phyloP scores from a whole-genome alignment of 345 rosid genomes.

The Punica granatum region DNA sequence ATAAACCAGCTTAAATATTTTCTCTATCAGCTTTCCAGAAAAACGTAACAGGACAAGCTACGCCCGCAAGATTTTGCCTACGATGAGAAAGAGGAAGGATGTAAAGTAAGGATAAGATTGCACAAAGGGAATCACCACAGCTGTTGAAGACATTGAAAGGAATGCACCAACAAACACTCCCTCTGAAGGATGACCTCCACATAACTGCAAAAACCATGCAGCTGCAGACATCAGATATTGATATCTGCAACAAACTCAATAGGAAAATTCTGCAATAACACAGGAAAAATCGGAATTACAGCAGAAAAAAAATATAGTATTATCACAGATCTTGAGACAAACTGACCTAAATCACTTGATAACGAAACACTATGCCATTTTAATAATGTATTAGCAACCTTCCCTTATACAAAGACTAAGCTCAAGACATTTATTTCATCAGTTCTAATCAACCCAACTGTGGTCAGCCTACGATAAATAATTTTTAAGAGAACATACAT shows the following conservation, averaged over 20 bases:
- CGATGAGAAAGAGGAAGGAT: background rate
- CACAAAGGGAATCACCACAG: slow-evolving; percentile 57
- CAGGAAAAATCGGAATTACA: background rate
- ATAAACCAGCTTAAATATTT: background rate
- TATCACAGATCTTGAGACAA: background rate
- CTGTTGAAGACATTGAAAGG: slow-evolving; percentile 93
- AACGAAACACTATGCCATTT: background rate
- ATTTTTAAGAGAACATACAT: background rate
- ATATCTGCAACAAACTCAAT: background rate
- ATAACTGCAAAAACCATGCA: slow-evolving; percentile 51
- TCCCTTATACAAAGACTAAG: background rate
- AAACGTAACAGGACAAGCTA: background rate
- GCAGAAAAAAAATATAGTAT: background rate
- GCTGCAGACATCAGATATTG: slow-evolving; percentile 18
- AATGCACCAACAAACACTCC: slow-evolving; percentile 87
- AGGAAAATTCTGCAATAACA: slow-evolving; percentile 1
- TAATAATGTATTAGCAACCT: background rate
- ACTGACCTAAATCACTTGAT: background rate
- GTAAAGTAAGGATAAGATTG: background rate
- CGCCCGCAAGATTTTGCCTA: background rate
- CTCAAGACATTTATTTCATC: background rate
- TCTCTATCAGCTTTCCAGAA: background rate
- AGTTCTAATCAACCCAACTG: background rate
- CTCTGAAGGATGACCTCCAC: slow-evolving; percentile 86
- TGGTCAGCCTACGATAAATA: background rate